Conservation (phyloP, 2,329 filamentous ascomycete species). For the Nigrospora sphaerica region DNA sequence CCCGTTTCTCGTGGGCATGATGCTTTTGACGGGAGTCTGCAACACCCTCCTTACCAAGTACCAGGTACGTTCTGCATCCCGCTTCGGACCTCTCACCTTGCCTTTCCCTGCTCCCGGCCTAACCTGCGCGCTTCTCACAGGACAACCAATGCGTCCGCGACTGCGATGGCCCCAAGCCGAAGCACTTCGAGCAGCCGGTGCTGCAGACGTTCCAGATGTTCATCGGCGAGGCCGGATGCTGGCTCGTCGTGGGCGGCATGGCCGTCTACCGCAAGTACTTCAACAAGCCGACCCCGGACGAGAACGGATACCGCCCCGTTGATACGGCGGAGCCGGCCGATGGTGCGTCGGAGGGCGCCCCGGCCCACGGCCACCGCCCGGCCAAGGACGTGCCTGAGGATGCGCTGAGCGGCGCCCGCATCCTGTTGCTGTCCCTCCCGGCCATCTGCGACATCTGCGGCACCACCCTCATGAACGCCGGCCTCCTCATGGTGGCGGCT, state of each 20-base stretch:
- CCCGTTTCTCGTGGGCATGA: conserved; percentile 87
- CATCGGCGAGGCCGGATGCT: conserved; percentile 90
- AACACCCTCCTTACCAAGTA: conserved; percentile 97
- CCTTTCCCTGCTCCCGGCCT: background rate
- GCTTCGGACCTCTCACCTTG: background rate
- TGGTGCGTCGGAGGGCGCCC: conserved; percentile 38
- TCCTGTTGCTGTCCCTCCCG: conserved; percentile 73
- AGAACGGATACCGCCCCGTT: conserved; percentile 61
- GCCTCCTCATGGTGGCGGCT: conserved; percentile 85
- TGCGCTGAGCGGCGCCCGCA: conserved; percentile 61
- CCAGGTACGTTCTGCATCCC: conserved; percentile 51
- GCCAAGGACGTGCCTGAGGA: conserved; percentile 23
- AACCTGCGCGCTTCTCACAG: conserved; percentile 32
- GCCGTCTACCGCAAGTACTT: conserved; percentile 56
- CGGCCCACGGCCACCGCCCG: conserved; percentile 40
- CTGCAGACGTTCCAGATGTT: conserved; percentile 98
- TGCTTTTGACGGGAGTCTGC: conserved; percentile 92
- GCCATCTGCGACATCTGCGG: conserved; percentile 91
- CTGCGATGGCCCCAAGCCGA: conserved; percentile 64
- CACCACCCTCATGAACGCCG: conserved; percentile 96
- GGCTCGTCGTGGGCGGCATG: conserved; percentile 75
- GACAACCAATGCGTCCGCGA: conserved; percentile 96
- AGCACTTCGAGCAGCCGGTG: conserved; percentile 87
- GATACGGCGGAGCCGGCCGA: conserved; percentile 39
- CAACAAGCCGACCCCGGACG: conserved; percentile 32